Conservation (phyloP, 441 rosid species). For the Populus tomentosa region DNA sequence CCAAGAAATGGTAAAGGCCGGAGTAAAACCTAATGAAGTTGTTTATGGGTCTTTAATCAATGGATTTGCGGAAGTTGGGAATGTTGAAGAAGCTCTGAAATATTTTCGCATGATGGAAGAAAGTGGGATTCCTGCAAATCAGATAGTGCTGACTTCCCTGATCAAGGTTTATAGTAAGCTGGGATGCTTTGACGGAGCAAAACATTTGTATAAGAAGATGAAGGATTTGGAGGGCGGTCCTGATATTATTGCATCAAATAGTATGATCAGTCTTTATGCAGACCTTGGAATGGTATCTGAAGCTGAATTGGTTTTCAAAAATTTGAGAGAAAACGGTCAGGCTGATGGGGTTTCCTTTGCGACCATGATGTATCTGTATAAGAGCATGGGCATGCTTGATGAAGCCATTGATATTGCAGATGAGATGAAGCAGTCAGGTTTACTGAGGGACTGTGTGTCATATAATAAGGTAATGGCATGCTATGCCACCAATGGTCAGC, state of each 20-base stretch:
- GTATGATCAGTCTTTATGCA: conserved; percentile 72
- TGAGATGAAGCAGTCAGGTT: conserved; percentile 71
- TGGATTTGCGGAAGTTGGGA: conserved; percentile 70
- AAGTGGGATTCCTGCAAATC: conserved; percentile 51
- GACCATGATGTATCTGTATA: conserved; percentile 77
- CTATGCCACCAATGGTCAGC: conserved; percentile 61
- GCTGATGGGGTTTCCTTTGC: conserved; percentile 73
- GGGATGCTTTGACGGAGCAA: conserved; percentile 70
- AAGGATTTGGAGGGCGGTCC: conserved; percentile 59
- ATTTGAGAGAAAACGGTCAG: conserved; percentile 47
- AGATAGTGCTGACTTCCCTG: conserved; percentile 70
- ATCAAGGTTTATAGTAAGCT: conserved; percentile 81
- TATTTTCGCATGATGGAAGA: conserved; percentile 64
- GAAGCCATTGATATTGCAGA: conserved; percentile 80
- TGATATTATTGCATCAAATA: conserved; percentile 70
- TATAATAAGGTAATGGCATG: conserved; percentile 76
- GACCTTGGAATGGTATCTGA: conserved; percentile 74
- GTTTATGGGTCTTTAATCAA: conserved; percentile 79
- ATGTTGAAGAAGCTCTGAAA: conserved; percentile 60
- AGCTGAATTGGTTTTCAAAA: conserved; percentile 59
- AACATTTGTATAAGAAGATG: conserved; percentile 56
- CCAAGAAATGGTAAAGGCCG: conserved; percentile 51
- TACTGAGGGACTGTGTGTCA: conserved; percentile 53
- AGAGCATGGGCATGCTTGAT: conserved; percentile 81
- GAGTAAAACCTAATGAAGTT: conserved; percentile 78